Evolutionary conservation across 164 flowering plant genomes (phyloP), one percentile per base, ranked within the genome.

Genomic region (Dillenia suffruticosa): DNA sequence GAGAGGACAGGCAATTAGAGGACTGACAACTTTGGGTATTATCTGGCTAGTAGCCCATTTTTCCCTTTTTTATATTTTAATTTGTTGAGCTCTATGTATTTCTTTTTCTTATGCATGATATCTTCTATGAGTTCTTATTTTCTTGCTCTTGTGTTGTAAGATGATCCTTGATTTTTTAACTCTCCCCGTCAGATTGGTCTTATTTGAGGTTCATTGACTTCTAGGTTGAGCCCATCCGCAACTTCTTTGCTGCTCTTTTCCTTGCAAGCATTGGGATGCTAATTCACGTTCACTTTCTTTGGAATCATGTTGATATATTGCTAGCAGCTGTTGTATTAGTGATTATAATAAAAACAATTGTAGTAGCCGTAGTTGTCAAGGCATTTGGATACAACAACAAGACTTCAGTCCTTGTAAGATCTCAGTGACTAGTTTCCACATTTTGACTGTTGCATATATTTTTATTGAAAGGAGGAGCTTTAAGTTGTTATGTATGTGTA

Each of bases 251-350:
- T 53, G 98, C 96, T 60, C 90, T 92, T 68, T 92, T 92, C 66
- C 96, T 92, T 53, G 88, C 98, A 64, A 92, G 98, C 79, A 92
- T 92, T 71, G 98, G 98, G 70, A 92, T 92, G 98, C 78, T 92
- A 54, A 92, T 92, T 66, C 92, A 88, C 79, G 93, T 85, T 54
- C 98, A 90, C 63, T 92, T 92, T 74, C 93, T 92, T 40, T 92
- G 98, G 98, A 88, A 85, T 67, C 98, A 92, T 58, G 89, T 90
- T 61, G 98, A 92, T 77, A 88, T 92, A 54, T 83, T 92, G 70
- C 79, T 92, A 48, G 98, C 98, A 52, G 77, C 98, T 56, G 96
- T 92, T 56, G 72, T 92, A 61, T 68, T 92, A 76, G 98, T 92
- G 70, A 79, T 92, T 64, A 75, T 90, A 44, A 61, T 87, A 57